A percentile compares a stretch with the other conserved stretches of the same genome.
Evolutionary conservation across 1,284 basidiomycete genomes (phyloP).

Genomic region (Cryptococcus sp.): DNA sequence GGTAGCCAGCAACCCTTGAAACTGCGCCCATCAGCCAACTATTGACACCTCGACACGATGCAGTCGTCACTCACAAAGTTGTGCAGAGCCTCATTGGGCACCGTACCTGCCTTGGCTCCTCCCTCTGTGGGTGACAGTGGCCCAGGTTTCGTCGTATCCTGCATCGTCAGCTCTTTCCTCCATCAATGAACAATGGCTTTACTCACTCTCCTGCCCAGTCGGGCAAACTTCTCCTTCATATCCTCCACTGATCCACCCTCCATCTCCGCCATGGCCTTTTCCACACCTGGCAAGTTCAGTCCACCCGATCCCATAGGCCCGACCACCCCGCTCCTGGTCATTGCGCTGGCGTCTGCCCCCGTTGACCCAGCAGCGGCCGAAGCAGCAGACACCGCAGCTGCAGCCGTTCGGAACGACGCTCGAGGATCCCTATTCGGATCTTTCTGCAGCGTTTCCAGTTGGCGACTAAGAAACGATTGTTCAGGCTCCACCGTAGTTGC

Average conservation of each 20-base stretch:
- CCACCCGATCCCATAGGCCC: conserved; percentile 77
- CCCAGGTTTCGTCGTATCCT: conserved; percentile 25
- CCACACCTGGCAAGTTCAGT: conserved; percentile 75
- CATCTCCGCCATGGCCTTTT: conserved; percentile 77
- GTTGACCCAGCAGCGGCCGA: neutral
- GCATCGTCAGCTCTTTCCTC: neutral
- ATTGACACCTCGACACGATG: neutral
- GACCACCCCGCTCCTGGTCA: conserved; percentile 54
- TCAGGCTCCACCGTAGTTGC: conserved; percentile 54
- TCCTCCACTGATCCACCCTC: conserved; percentile 54
- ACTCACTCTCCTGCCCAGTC: conserved; percentile 32
- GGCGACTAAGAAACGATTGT: conserved; percentile 76
- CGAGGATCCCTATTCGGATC: conserved; percentile 81
- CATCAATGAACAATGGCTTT: no score
- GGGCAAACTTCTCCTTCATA: conserved; percentile 38
- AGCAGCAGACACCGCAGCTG: conserved; percentile 45
- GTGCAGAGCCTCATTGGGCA: conserved; percentile 44
- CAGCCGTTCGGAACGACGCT: conserved; percentile 71
- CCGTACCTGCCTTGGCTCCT: conserved; percentile 10
- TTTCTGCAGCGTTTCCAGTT: conserved; percentile 82
- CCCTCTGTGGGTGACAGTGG: conserved; percentile 19
- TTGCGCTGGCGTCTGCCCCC: neutral
- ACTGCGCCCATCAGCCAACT: conserved; percentile 16
- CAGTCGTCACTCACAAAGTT: conserved; percentile 39
- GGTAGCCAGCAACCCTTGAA: conserved; percentile 40